Evolutionary conservation across 208 protist species (phyloP).

Genomic region (Trichomonas vaginalis): DNA sequence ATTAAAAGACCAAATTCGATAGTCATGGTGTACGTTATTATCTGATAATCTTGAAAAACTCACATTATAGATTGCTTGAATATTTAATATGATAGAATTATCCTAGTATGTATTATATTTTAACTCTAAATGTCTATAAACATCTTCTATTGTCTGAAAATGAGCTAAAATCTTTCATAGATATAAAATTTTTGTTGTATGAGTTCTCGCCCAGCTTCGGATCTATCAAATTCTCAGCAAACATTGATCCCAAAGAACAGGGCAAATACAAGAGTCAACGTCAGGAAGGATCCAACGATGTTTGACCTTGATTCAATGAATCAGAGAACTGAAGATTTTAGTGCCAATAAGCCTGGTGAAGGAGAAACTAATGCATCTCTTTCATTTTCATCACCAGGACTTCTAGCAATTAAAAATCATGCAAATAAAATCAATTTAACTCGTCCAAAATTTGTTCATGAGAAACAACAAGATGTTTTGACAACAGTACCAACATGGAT

Average conservation of each 20-base stretch:
- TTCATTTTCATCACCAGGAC: not conserved
- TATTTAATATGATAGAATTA: no score
- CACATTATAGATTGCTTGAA: no score
- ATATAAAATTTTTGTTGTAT: not conserved
- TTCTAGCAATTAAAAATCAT: not conserved
- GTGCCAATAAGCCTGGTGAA: not conserved
- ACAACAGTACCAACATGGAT: not conserved
- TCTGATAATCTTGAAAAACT: no score
- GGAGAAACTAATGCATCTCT: not conserved
- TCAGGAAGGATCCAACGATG: not conserved
- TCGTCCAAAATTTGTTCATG: not conserved
- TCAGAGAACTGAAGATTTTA: not conserved
- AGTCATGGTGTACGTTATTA: no score
- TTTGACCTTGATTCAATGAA: not conserved
- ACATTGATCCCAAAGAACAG: not conserved
- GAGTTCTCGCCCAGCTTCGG: not conserved
- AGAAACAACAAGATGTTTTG: not conserved
- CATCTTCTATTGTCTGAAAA: no score
- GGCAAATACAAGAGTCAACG: not conserved
- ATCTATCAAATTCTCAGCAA: not conserved
- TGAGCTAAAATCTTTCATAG: no score
- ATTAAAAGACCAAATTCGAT: no score
- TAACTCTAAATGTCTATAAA: no score
- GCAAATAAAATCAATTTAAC: not conserved
- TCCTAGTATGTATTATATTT: no score